These are phyloP conservation scores for Talaromyces wortmannii DNA, from an alignment of 495 filamentous ascomycete genomes.

Conservation along the genomic window DNA sequence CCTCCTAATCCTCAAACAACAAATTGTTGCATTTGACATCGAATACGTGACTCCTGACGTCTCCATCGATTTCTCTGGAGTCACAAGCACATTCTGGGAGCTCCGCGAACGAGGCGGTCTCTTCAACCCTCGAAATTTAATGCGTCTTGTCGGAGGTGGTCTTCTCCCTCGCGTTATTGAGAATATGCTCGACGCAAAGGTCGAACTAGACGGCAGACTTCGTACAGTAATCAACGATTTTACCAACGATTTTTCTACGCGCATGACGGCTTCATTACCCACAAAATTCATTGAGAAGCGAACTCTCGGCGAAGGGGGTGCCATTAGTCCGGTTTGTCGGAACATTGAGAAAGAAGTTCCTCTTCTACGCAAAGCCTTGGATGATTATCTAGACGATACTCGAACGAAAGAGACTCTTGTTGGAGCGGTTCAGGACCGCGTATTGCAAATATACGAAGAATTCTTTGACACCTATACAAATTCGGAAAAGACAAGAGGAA, in stretches of 20 bases:
- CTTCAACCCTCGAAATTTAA: conserved; percentile 58
- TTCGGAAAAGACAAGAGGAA: conserved; percentile 35
- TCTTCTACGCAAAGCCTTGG: conserved; percentile 40
- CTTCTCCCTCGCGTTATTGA: conserved; percentile 56
- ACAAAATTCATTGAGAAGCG: conserved; percentile 33
- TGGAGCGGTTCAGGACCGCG: conserved; percentile 53
- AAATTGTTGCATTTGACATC: conserved; percentile 89
- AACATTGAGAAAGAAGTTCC: conserved; percentile 50
- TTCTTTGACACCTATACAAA: conserved; percentile 49
- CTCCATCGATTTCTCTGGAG: conserved; percentile 68
- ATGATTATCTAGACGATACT: conserved; percentile 52
- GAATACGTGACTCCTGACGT: conserved; percentile 72
- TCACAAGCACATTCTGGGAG: conserved; percentile 75
- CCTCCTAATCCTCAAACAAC: conserved; percentile 82
- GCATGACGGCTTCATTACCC: conserved; percentile 48
- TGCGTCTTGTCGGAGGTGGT: conserved; percentile 51
- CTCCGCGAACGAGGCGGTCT: conserved; percentile 61
- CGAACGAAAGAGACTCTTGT: conserved; percentile 58
- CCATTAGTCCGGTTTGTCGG: conserved; percentile 31
- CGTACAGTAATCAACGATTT: conserved; percentile 76
- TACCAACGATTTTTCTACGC: conserved; percentile 49
- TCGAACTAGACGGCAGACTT: conserved; percentile 73
- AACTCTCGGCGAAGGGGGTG: conserved; percentile 27
- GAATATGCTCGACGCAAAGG: conserved; percentile 70
- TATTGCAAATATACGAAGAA: conserved; percentile 51